Conservation (phyloP, 179 eudicot genomes). For the Silene coronaria region DNA sequence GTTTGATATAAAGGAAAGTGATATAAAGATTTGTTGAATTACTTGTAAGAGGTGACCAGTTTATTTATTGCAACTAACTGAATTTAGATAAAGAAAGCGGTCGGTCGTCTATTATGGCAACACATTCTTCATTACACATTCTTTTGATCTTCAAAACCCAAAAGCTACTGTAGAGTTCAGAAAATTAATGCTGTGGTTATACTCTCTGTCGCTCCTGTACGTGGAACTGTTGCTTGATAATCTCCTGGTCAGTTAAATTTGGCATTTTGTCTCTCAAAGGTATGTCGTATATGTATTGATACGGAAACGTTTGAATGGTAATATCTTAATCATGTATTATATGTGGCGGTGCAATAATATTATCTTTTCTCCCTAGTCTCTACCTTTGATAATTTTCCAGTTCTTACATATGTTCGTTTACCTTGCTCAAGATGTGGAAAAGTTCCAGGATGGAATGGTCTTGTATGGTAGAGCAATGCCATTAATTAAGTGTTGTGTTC, state of each 20-base stretch:
- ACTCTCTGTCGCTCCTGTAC: neutral
- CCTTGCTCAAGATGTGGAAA: neutral
- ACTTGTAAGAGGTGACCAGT: neutral
- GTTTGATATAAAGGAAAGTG: neutral
- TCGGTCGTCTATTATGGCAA: neutral
- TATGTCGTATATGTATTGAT: neutral
- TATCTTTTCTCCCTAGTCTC: neutral
- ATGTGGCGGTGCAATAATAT: neutral
- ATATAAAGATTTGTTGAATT: neutral
- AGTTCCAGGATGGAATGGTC: neutral
- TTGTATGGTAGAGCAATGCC: neutral
- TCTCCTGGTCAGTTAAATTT: neutral
- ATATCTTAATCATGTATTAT: neutral
- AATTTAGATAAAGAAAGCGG: neutral
- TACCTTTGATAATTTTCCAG: neutral
- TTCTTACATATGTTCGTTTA: neutral
- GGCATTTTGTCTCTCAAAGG: neutral
- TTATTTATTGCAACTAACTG: neutral
- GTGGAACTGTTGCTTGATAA: neutral
- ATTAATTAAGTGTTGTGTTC: neutral
- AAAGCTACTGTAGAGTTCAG: neutral
- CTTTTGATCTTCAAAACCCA: neutral
- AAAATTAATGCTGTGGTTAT: neutral
- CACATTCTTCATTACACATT: too few species aligned
- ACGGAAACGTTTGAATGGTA: neutral